Evolutionary conservation across 1,139 yeast species (phyloP).

Genomic region (Saccharomyces pastorianus): DNA sequence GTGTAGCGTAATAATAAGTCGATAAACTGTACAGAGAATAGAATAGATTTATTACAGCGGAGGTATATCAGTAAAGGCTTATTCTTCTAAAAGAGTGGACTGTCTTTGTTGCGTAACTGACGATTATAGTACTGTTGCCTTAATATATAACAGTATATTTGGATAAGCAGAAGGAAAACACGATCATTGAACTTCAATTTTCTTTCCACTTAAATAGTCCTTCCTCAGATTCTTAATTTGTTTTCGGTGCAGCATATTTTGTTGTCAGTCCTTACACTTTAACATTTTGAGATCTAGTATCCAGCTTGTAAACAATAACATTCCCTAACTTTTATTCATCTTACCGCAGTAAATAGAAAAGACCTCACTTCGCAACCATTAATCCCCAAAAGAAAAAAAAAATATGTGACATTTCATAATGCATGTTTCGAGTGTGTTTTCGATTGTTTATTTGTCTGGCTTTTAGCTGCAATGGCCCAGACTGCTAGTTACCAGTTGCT

Average conservation of each 20-base stretch:
- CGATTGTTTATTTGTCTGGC: background rate
- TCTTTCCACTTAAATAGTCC: background rate
- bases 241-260: background rate
- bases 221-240: background rate
- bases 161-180: background rate
- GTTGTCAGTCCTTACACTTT: background rate
- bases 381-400: background rate
- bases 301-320: conserved; percentile 1
- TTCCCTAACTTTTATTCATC: background rate
- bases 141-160: background rate
- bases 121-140: background rate
- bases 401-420: background rate
- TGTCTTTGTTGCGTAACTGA: background rate
- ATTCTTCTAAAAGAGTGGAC: background rate
- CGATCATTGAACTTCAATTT: background rate
- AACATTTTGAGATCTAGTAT: background rate
- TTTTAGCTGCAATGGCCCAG: background rate
- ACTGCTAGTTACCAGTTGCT: background rate
- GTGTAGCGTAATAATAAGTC: background rate
- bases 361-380: background rate
- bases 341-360: background rate
- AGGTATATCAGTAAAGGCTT: background rate
- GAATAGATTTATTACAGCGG: background rate
- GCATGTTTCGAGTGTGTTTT: background rate
- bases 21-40: background rate